Evolutionary conservation across 2,329 filamentous ascomycete species (phyloP).

Genomic region (Neofusicoccum ribis): DNA sequence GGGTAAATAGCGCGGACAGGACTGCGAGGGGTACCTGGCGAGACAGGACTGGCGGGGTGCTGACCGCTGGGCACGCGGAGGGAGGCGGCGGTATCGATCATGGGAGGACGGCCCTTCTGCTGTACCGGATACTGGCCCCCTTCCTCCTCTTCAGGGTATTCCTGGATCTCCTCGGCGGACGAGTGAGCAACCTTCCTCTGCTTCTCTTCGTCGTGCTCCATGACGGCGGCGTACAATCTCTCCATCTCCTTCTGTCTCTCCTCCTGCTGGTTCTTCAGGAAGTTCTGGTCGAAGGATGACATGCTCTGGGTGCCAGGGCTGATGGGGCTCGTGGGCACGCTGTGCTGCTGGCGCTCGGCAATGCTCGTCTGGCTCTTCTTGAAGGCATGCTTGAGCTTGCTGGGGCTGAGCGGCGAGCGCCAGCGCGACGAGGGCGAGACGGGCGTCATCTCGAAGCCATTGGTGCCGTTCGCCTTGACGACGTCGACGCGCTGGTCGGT

Average conservation of each 20-base stretch:
- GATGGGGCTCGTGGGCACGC: conserved; percentile 32
- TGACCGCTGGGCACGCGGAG: conserved; percentile 10
- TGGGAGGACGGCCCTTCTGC: conserved; percentile 11
- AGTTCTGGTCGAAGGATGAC: conserved; percentile 71
- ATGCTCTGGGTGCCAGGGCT: conserved; percentile 58
- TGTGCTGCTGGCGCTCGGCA: conserved; percentile 27
- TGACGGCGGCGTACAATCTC: conserved; percentile 85
- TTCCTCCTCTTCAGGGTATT: conserved; percentile 6
- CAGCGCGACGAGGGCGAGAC: conserved; percentile 29
- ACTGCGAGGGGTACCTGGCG: conserved; percentile 39
- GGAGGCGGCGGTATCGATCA: conserved; percentile 30
- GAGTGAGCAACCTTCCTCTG: conserved; percentile 31
- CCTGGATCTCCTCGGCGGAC: conserved; percentile 24
- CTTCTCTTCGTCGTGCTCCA: conserved; percentile 74
- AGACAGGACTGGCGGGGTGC: conserved; percentile 29
- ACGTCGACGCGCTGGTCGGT: conserved; percentile 55
- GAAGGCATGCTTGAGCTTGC: conserved; percentile 27
- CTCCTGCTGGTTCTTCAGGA: conserved; percentile 72
- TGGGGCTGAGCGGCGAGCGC: conserved; percentile 29
- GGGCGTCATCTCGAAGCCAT: conserved; percentile 36
- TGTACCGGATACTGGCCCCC: conserved; percentile 24
- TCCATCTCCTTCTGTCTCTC: conserved; percentile 83
- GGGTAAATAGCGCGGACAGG: conserved; percentile 52
- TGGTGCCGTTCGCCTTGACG: conserved; percentile 46
- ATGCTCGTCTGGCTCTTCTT: conserved; percentile 28